phyloP scores from a whole-genome alignment of 345 rosid genomes.

The Eucalyptus urophylla region DNA sequence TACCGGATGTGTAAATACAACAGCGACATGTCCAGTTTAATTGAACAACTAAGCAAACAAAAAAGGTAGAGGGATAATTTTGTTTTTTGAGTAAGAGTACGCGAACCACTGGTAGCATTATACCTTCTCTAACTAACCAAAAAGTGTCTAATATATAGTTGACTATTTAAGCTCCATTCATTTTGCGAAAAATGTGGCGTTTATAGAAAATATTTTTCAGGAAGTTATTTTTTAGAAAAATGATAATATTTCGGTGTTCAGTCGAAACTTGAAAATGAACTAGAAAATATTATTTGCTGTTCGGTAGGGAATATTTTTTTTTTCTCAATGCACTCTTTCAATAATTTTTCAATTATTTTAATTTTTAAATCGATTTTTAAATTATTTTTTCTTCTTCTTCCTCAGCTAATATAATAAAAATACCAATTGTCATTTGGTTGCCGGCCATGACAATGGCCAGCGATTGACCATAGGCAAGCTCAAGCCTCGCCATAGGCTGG shows the following conservation, averaged over 20 bases:
- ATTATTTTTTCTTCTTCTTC: too few species aligned
- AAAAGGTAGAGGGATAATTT: background rate
- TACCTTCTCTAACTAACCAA: background rate
- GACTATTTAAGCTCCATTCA: accelerated
- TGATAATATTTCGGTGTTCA: accelerated
- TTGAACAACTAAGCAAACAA: background rate
- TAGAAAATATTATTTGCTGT: accelerated
- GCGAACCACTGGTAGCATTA: background rate
- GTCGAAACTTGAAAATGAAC: accelerated
- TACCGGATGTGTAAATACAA: background rate
- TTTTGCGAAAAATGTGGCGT: accelerated
- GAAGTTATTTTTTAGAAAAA: too few species aligned
- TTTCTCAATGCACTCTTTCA: too few species aligned
- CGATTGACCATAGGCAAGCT: too few species aligned
- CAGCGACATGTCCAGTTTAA: background rate
- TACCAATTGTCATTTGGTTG: accelerated
- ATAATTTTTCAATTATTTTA: too few species aligned
- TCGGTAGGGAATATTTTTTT: too few species aligned
- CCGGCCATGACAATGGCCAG: accelerated
- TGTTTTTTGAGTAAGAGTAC: background rate
- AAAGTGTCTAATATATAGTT: background rate
- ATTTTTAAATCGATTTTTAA: too few species aligned
- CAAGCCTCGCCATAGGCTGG: accelerated
- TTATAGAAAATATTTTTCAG: too few species aligned
- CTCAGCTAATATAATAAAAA: too few species aligned